Evolutionary conservation across 768 basidiomycete species (phyloP).

Genomic region (Boletus rex-veris): DNA sequence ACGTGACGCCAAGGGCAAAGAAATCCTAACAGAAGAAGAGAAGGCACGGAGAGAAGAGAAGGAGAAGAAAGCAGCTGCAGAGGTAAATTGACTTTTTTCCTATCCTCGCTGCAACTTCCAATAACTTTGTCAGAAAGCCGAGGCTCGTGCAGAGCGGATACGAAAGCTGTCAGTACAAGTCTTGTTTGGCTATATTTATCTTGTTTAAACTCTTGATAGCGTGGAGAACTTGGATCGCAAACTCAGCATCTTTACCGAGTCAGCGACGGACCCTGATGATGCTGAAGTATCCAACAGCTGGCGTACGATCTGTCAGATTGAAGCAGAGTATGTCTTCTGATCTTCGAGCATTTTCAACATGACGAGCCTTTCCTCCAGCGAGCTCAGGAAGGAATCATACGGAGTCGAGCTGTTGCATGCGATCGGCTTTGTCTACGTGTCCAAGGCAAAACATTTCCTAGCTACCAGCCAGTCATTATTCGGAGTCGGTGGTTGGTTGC

Average conservation of each 20-base stretch:
- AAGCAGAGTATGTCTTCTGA: slow-evolving; percentile 64
- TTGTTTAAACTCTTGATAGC: slow-evolving; percentile 12
- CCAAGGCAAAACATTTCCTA: slow-evolving; percentile 80
- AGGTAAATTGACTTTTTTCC: slow-evolving; percentile 42
- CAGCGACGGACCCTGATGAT: slow-evolving; percentile 67
- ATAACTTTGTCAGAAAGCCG: slow-evolving; percentile 59
- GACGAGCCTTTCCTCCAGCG: slow-evolving; percentile 40
- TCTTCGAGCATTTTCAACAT: not conserved
- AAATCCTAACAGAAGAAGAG: slow-evolving; percentile 64
- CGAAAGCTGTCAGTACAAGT: slow-evolving; percentile 47
- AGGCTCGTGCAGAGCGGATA: slow-evolving; percentile 72
- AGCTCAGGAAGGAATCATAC: slow-evolving; percentile 82
- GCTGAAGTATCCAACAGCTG: slow-evolving; percentile 67
- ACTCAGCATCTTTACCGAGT: slow-evolving; percentile 84
- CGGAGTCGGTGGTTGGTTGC: slow-evolving; percentile 90
- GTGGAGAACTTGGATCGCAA: slow-evolving; percentile 78
- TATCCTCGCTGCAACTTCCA: not conserved
- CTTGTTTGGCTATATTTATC: not conserved
- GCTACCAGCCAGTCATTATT: slow-evolving; percentile 67
- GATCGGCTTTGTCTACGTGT: slow-evolving; percentile 79
- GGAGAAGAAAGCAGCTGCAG: slow-evolving; percentile 58
- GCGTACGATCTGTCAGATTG: slow-evolving; percentile 72
- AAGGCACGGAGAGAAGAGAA: slow-evolving; percentile 73
- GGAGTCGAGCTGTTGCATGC: slow-evolving; percentile 83
- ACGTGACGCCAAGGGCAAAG: slow-evolving; percentile 52